Evolutionary conservation across 495 filamentous ascomycete species (phyloP), one percentile per base, ranked within the genome.

Genomic region (Neurospora hispaniola): DNA sequence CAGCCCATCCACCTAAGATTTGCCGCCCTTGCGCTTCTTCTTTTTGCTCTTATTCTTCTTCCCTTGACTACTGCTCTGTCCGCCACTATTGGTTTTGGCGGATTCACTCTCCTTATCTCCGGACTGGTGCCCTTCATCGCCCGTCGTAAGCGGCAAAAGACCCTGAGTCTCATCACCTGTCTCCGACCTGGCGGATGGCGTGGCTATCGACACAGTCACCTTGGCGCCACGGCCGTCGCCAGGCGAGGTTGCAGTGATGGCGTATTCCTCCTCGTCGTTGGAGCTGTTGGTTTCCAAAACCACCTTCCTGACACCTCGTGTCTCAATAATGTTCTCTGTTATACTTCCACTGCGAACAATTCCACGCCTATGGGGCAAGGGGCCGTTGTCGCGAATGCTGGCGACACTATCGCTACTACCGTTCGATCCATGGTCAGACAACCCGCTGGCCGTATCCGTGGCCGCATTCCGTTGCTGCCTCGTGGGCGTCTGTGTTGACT

Each of bases 301-400:
- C 12, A 96, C 89, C 82, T 97, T 97, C 54, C 91, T 90, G 42
- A 96, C 86, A 2, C 94, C 94, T 62, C 91, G 91, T 12, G 91
- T 85, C 79, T 97, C 93, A 44, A 96, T 83, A 23, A 94, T 86
- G 76, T 94, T 94, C 81, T 97, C 93, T 0, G 93, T 95, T 76
- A 97, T 97, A 80, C 91, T 94, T 12, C 94, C 94, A 75, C 91
- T 94, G 43, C 93, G 88, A 1, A 92, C 91, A 43, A 86, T 84
- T 12, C 86, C 85, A 66, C 84, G 84, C 70, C 88, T 89, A 4
- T 79, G 77, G 9, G 68, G 41, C 6, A 74, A 71, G 16, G 27
- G 71, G 70, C 59, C 73, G 14, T 76, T 76, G 41, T 72, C 74
- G 35, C 74, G 72, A n/a, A 68, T 16, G 70, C 72, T 77, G 43